A percentile compares a stretch with the other conserved stretches of the same genome.
phyloP scores from a whole-genome alignment of 2,329 filamentous ascomycete species.

The Beauveria medogensis region DNA sequence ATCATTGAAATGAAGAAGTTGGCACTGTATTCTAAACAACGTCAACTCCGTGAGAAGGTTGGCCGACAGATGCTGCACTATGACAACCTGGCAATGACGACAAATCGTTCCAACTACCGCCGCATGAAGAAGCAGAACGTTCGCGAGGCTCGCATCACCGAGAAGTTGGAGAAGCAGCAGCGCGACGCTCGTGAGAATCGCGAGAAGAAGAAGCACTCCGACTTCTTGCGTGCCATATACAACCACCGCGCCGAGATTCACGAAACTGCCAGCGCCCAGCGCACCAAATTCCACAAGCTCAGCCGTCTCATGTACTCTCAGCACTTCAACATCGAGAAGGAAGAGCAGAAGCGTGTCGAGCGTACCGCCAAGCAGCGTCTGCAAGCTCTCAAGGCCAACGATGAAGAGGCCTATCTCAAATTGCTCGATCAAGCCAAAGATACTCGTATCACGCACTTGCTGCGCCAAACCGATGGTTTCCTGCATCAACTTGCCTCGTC shows the following conservation, averaged over 20 bases:
- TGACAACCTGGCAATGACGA: slow-evolving; percentile 94
- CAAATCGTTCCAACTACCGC: slow-evolving; percentile 82
- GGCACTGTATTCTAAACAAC: slow-evolving; percentile 80
- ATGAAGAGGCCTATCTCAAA: slow-evolving; percentile 97
- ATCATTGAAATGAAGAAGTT: slow-evolving; percentile 94
- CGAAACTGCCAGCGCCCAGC: slow-evolving; percentile 57
- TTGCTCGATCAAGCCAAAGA: slow-evolving; percentile 97
- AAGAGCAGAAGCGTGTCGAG: slow-evolving; percentile 97
- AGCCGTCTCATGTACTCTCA: slow-evolving; percentile 82
- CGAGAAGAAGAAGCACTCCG: slow-evolving; percentile 94
- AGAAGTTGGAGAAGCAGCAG: slow-evolving; percentile 98
- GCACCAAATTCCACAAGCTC: slow-evolving; percentile 72
- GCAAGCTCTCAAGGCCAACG: slow-evolving; percentile 95
- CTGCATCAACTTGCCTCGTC: slow-evolving; percentile 90
- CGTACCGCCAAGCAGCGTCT: slow-evolving; percentile 98
- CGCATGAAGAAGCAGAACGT: slow-evolving; percentile 96
- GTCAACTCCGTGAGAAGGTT: slow-evolving; percentile 75
- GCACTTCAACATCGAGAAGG: slow-evolving; percentile 95
- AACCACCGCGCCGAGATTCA: slow-evolving; percentile 73
- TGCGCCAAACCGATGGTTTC: slow-evolving; percentile 96
- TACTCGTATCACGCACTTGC: slow-evolving; percentile 94
- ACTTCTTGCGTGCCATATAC: slow-evolving; percentile 82
- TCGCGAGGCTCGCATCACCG: slow-evolving; percentile 90
- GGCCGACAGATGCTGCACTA: slow-evolving; percentile 90
- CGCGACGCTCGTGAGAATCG: slow-evolving; percentile 90